A percentile compares a stretch with the other conserved stretches of the same genome.
phyloP scores from a whole-genome alignment of 176 grass and related monocot species.

The Stipa capillata region DNA sequence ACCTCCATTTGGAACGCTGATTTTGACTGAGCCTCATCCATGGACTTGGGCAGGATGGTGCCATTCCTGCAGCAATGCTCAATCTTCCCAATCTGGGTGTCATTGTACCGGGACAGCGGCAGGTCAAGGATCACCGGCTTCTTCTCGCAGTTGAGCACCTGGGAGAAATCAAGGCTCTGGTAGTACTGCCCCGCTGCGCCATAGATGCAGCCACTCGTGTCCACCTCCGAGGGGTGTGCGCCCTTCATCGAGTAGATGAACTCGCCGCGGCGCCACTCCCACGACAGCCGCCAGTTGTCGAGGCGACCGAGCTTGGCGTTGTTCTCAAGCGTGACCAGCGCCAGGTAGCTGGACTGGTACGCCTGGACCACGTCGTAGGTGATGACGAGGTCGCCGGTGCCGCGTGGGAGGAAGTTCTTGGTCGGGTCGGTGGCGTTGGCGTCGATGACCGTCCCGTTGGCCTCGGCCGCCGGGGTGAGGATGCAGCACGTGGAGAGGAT shows the following conservation, averaged over 20 bases:
- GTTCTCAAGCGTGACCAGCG: conserved; percentile 83
- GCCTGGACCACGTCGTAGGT: conserved; percentile 77
- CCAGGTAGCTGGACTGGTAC: conserved; percentile 59
- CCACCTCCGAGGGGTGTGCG: conserved; percentile 44
- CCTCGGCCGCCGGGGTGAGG: conserved; percentile 48
- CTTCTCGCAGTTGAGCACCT: conserved; percentile 71
- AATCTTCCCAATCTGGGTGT: conserved; percentile 61
- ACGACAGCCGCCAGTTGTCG: conserved; percentile 77
- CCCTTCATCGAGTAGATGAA: conserved; percentile 80
- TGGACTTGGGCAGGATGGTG: conserved; percentile 73
- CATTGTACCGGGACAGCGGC: conserved; percentile 62
- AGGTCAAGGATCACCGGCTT: conserved; percentile 66
- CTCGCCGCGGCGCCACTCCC: conserved; percentile 76
- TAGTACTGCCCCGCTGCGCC: conserved; percentile 54
- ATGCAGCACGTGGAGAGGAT: conserved; percentile 57
- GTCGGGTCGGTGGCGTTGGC: conserved; percentile 39
- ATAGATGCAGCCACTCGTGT: conserved; percentile 60
- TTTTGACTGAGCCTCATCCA: conserved; percentile 72
- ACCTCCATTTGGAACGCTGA: conserved; percentile 96
- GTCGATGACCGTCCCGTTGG: conserved; percentile 35
- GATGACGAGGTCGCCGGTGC: conserved; percentile 76
- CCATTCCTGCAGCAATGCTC: conserved; percentile 86
- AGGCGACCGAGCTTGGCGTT: conserved; percentile 73
- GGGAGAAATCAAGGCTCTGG: conserved; percentile 59
- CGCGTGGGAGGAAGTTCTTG: conserved; percentile 47